Evolutionary conservation across 352 stramenopile genomes (phyloP), one percentile per base, ranked within the genome.

Genomic region (Peronosclerospora sorghi): DNA sequence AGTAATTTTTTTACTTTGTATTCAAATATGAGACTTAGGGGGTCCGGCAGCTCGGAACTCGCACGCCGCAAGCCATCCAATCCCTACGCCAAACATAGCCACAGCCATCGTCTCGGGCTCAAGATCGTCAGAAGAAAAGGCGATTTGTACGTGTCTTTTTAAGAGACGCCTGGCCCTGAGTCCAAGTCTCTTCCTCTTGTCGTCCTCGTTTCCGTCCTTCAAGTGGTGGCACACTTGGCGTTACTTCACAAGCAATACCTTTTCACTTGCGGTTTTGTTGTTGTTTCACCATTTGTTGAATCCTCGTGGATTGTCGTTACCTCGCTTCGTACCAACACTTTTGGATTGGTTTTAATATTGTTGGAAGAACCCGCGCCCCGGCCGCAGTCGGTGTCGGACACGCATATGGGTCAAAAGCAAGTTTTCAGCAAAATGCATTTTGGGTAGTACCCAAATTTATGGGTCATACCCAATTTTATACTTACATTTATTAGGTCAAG

Each of bases 1-100:
- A 26, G 21, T 6, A 3, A 6, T 26, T 26, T 36, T 5, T 50
- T 23, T 32, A 24, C 50, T 28, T 32, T 45, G 42, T 68, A 37
- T 27, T 66, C 19, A 84, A 40, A 42, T 84, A 84, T n/a, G n/a
- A n/a, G n/a, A 41, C 67, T 82, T 39, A 84, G 82, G 3, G 72
- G 72, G 38, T 84, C 69, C 0, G 72, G 69, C 14, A 84, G 51
- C 13, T 84, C 72, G 1, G 67, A 73, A 50, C 72, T 82, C 30
- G 59, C 58, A 0, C 68, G 72, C 13, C n/a, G n/a, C n/a, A n/a
- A 84, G 26, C 21, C 76, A 35, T 0, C 63, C 63, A 17, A 51
- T 58, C 9, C 58, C 49, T 27, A 71, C 56, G 4, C 61, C 51
- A 17, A 74, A 59, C 32, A 51, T 67, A 34, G 66, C 64, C 15